These are phyloP conservation scores for Neonectria neomacrospora DNA, from an alignment of 2,329 filamentous ascomycete species.

Conservation along the genomic window DNA sequence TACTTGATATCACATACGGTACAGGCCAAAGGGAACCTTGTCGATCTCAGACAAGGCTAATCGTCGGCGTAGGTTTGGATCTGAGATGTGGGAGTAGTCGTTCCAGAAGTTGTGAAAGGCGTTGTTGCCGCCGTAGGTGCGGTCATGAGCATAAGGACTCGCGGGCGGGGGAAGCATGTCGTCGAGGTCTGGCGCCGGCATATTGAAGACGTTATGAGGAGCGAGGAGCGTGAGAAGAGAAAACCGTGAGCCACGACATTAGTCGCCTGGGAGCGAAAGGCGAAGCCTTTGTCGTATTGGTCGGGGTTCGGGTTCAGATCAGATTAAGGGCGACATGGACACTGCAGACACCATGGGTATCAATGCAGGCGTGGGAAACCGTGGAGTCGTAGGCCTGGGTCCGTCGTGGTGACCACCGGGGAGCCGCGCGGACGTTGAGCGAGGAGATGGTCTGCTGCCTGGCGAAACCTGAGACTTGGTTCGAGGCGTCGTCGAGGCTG, in stretches of 20 bases:
- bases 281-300: slow-evolving; percentile 28
- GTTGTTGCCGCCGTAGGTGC: slow-evolving; percentile 71
- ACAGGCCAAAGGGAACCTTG: slow-evolving; percentile 80
- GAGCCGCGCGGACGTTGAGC: not conserved
- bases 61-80: slow-evolving; percentile 80
- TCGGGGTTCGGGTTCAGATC: slow-evolving; percentile 24
- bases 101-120: slow-evolving; percentile 82
- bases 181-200: slow-evolving; percentile 50
- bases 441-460: not conserved
- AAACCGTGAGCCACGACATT: slow-evolving; percentile 45
- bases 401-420: slow-evolving; percentile 5
- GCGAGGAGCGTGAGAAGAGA: slow-evolving; percentile 37
- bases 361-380: not conserved
- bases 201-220: slow-evolving; percentile 41
- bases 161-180: slow-evolving; percentile 57
- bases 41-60: slow-evolving; percentile 83
- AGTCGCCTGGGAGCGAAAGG: slow-evolving; percentile 17
- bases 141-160: slow-evolving; percentile 47
- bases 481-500: not conserved
- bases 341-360: slow-evolving; percentile 3
- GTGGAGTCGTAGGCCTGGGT: not conserved
- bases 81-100: slow-evolving; percentile 71
- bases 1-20: slow-evolving; percentile 58
- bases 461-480: not conserved
- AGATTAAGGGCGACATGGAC: slow-evolving; percentile 19